These are phyloP conservation scores for Lasiosphaeria miniovina DNA, from an alignment of 495 filamentous ascomycete species.

Conservation along the genomic window DNA sequence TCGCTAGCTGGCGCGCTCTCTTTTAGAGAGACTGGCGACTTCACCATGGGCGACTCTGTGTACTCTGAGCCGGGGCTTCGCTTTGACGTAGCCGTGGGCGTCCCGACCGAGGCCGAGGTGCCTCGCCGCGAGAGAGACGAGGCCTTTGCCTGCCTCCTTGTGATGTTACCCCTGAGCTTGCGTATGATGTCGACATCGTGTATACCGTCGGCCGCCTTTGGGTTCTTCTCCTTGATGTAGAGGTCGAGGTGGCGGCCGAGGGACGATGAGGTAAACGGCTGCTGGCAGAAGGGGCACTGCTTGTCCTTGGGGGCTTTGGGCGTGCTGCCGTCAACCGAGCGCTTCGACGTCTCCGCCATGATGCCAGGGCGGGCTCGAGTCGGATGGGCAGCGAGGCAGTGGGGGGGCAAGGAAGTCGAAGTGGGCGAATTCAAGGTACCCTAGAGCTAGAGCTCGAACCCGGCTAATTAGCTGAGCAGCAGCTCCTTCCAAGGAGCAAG, in stretches of 20 bases:
- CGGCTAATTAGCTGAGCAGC: conserved; percentile 11
- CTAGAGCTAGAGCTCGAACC: conserved; percentile 6
- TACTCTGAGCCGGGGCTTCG: conserved; percentile 32
- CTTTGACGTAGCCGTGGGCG: conserved; percentile 34
- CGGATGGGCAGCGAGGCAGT: neutral
- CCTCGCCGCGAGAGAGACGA: conserved; percentile 51
- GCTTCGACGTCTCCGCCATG: conserved; percentile 21
- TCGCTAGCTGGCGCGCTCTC: conserved; percentile 40
- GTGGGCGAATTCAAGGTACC: conserved; percentile 4
- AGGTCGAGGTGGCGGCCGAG: conserved; percentile 90
- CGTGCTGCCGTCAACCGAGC: conserved; percentile 29
- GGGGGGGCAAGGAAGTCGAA: conserved; percentile 6
- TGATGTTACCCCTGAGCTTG: conserved; percentile 76
- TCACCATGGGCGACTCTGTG: conserved; percentile 26
- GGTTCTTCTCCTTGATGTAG: conserved; percentile 85
- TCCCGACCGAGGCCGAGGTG: conserved; percentile 42
- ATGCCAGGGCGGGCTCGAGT: conserved; percentile 8
- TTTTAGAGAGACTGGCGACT: conserved; percentile 31
- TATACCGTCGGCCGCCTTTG: conserved; percentile 75
- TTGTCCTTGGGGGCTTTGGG: conserved; percentile 65
- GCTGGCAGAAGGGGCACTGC: conserved; percentile 78
- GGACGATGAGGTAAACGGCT: conserved; percentile 85
- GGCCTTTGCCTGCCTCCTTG: conserved; percentile 70
- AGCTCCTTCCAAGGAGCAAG: conserved; percentile 21
- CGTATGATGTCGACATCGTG: conserved; percentile 86